Percentiles rank a stretch among this genome's conserved stretches.
phyloP scores from a whole-genome alignment of 805 yeast genomes.

The Ogataea salicorniae region DNA sequence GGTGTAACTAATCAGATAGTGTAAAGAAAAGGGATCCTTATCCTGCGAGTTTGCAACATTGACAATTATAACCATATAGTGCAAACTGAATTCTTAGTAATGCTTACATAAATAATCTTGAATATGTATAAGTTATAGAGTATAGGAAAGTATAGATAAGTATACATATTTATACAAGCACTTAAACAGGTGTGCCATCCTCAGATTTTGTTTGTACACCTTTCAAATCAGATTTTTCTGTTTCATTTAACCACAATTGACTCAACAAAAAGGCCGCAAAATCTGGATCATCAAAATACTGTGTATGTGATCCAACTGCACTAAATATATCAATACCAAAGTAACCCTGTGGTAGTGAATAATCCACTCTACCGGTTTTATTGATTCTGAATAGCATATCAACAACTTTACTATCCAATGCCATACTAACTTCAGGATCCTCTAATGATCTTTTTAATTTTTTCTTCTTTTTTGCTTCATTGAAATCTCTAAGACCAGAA shows the following conservation, averaged over 20 bases:
- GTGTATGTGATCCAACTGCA: slow-evolving; percentile 82
- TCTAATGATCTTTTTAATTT: background rate
- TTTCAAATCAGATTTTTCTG: background rate
- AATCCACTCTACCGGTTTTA: slow-evolving; percentile 75
- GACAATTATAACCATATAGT: no score
- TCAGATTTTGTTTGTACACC: background rate
- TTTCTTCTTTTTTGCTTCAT: background rate
- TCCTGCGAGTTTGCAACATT: no score
- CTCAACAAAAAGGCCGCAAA: slow-evolving; percentile 72
- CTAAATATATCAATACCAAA: slow-evolving; percentile 75
- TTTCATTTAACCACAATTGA: slow-evolving; percentile 38
- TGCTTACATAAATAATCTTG: no score
- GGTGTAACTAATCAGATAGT: no score
- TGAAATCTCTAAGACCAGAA: slow-evolving; percentile 11
- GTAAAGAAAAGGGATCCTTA: no score
- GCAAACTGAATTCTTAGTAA: no score
- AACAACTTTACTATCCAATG: slow-evolving; percentile 28
- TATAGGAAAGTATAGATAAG: no score
- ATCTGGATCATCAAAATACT: slow-evolving; percentile 82
- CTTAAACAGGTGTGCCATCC: background rate
- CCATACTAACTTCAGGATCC: slow-evolving; percentile 8
- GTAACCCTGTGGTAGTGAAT: slow-evolving; percentile 68
- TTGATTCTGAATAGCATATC: slow-evolving; percentile 46
- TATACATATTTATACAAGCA: no score
- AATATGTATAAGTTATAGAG: no score